These are phyloP conservation scores for Trametes hirsuta DNA, from an alignment of 1,284 basidiomycete species.

Conservation along the genomic window DNA sequence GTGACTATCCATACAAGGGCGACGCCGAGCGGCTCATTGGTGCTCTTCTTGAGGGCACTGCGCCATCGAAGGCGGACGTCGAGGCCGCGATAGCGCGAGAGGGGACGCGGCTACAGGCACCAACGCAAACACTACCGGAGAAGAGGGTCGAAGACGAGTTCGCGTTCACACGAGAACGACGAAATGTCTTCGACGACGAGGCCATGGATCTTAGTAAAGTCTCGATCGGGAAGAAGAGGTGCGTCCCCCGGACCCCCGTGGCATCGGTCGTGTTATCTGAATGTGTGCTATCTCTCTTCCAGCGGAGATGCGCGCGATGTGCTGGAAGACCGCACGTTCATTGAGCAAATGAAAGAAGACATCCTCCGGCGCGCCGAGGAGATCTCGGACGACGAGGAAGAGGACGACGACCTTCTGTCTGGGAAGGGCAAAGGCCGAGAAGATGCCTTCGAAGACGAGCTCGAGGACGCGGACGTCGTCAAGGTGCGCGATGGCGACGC, in stretches of 20 bases:
- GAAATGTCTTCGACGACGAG: constrained; percentile 77
- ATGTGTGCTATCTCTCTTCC: not conserved
- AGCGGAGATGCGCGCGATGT: constrained; percentile 51
- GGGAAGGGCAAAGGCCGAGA: constrained; percentile 36
- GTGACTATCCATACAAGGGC: constrained; percentile 50
- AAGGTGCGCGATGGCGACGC: constrained; percentile 65
- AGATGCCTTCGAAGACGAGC: constrained; percentile 56
- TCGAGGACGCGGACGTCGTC: constrained; percentile 46
- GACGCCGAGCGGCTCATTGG: constrained; percentile 64
- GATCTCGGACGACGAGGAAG: constrained; percentile 68
- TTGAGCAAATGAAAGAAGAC: constrained; percentile 78
- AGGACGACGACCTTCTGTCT: constrained; percentile 43
- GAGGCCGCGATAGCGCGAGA: constrained; percentile 21
- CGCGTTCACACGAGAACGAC: constrained; percentile 50
- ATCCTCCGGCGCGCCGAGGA: constrained; percentile 79
- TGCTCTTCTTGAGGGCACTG: constrained; percentile 72
- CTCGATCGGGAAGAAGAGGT: constrained; percentile 73
- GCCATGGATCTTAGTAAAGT: constrained; percentile 65
- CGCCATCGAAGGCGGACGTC: constrained; percentile 49
- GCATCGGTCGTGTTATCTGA: not conserved
- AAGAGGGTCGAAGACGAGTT: constrained; percentile 29
- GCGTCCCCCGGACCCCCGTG: constrained; percentile 17
- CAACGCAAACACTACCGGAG: not conserved
- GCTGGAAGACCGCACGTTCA: constrained; percentile 60
- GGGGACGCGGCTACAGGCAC: not conserved